phyloP scores from a whole-genome alignment of 2,329 filamentous ascomycete genomes.

The Gliomastix tumulicola region DNA sequence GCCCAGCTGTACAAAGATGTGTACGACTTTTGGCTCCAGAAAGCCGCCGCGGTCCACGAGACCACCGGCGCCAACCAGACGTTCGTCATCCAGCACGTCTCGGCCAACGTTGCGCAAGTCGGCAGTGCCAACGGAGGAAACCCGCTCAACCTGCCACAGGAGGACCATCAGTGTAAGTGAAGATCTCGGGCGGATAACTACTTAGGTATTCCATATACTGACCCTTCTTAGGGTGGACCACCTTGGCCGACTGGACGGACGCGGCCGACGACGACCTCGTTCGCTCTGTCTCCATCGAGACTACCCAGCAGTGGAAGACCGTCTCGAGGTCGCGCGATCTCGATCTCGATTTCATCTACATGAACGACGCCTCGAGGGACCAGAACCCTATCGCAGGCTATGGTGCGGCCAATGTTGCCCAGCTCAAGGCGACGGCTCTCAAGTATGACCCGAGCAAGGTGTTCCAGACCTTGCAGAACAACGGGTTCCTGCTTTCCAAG shows the following conservation, averaged over 20 bases:
- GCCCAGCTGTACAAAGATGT: conserved; percentile 1
- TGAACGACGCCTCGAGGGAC: conserved; percentile 31
- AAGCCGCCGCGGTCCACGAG: background rate
- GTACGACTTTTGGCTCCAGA: conserved; percentile 2
- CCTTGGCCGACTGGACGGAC: conserved; percentile 7
- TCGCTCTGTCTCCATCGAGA: conserved; percentile 3
- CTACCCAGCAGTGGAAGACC: background rate
- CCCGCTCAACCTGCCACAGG: conserved; percentile 19
- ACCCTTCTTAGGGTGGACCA: conserved; percentile 10
- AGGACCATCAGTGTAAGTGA: conserved; percentile 11
- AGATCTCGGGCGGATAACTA: too few species aligned
- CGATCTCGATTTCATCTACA: conserved; percentile 26
- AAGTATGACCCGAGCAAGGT: conserved; percentile 23
- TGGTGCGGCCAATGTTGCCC: conserved; percentile 22
- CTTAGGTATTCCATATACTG: background rate
- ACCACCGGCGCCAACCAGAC: conserved; percentile 4
- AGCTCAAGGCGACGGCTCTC: conserved; percentile 13
- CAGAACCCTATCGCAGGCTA: conserved; percentile 28
- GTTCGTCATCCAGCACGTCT: conserved; percentile 3
- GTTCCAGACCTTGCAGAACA: conserved; percentile 21
- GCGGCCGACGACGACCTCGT: conserved; percentile 5
- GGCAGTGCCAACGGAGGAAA: conserved; percentile 27
- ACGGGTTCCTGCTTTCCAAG: conserved; percentile 18
- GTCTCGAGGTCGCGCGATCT: conserved; percentile 15
- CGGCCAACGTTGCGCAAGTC: conserved; percentile 16